Conservation (phyloP, 2,329 filamentous ascomycete species). For the Cordyceps cicadae region DNA sequence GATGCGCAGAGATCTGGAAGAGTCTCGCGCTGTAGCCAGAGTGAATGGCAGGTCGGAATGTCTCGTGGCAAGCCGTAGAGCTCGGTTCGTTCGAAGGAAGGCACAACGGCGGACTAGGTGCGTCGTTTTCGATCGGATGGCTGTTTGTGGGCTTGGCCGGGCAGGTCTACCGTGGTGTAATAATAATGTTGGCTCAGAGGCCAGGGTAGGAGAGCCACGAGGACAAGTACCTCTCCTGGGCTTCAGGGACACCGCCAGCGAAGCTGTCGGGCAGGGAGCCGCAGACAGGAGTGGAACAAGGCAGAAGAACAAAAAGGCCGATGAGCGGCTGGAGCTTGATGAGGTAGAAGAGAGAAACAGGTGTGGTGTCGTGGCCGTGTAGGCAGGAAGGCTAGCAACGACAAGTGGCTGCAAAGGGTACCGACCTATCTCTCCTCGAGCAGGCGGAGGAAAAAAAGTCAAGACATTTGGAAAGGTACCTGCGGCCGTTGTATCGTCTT, state of each 20-base stretch:
- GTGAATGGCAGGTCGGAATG: background rate
- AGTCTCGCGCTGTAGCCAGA: background rate
- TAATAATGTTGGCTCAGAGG: background rate
- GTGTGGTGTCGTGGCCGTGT: conserved; percentile 2
- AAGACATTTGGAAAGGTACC: conserved; percentile 5
- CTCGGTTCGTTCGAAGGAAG: background rate
- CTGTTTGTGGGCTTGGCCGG: background rate
- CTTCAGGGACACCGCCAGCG: background rate
- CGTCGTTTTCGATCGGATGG: conserved; percentile 3
- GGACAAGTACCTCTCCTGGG: background rate
- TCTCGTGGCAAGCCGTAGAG: background rate
- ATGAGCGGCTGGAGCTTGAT: background rate
- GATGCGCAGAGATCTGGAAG: background rate
- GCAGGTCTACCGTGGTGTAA: background rate
- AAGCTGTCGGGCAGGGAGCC: background rate
- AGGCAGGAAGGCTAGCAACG: background rate
- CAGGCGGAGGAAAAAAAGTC: background rate
- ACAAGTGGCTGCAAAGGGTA: conserved; percentile 5
- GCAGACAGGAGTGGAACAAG: background rate
- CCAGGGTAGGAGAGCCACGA: background rate
- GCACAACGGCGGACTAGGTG: background rate
- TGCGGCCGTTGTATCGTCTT: background rate
- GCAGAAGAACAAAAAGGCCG: background rate
- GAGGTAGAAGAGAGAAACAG: background rate
- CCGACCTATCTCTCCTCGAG: background rate